A percentile compares a stretch with the other conserved stretches of the same genome.
Evolutionary conservation across 2,329 filamentous ascomycete genomes (phyloP).

Genomic region (Lomentospora prolificans): DNA sequence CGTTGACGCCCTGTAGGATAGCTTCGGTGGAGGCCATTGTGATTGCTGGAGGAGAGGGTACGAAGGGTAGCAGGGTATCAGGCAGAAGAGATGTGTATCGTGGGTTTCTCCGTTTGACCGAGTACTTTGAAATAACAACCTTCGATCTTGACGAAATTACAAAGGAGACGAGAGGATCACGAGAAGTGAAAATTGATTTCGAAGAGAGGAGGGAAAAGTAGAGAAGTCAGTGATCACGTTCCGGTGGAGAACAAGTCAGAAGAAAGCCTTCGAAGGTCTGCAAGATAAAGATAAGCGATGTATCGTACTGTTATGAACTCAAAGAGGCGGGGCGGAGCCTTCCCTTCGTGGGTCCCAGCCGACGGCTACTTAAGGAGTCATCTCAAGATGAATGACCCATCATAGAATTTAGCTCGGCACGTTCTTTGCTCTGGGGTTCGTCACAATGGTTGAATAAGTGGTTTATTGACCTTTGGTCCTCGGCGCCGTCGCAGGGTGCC

Average conservation of each 20-base stretch:
- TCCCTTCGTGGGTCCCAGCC: neutral
- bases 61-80: neutral
- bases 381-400: neutral
- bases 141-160: neutral
- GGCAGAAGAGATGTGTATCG: neutral
- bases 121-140: no score
- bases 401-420: neutral
- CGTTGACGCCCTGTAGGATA: slow-evolving; percentile 78
- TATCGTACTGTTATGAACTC: neutral
- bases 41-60: slow-evolving; percentile 6
- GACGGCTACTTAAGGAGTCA: neutral
- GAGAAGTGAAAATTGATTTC: neutral
- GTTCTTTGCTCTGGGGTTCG: neutral
- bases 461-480: neutral
- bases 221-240: neutral
- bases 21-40: slow-evolving; percentile 61
- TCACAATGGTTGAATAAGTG: neutral
- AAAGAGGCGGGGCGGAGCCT: neutral
- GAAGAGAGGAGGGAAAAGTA: neutral
- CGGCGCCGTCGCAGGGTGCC: neutral
- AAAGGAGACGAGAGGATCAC: neutral
- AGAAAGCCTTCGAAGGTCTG: neutral
- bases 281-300: neutral
- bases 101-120: neutral
- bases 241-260: slow-evolving; percentile 2